Conservation (phyloP, 768 basidiomycete genomes). For the Macrolepiota dolichaula region DNA sequence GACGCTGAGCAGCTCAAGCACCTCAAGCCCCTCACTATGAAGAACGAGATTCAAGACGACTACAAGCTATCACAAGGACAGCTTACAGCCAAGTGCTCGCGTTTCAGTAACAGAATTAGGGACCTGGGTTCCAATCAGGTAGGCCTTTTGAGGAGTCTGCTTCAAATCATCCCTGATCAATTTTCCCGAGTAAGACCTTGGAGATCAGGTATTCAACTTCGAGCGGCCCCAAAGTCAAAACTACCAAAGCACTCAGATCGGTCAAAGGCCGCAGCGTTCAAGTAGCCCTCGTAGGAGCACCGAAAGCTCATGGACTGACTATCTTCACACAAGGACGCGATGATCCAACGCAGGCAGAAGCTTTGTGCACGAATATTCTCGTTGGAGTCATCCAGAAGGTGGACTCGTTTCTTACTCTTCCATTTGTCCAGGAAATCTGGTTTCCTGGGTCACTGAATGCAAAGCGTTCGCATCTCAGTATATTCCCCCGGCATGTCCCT, state of each 20-base stretch:
- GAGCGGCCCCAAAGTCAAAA: conserved; percentile 9
- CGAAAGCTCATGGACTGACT: conserved; percentile 23
- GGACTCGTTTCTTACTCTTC: conserved; percentile 25
- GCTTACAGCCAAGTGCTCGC: conserved; percentile 31
- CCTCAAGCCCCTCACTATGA: conserved; percentile 40
- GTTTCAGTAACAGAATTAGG: conserved; percentile 43
- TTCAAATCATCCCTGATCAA: neutral
- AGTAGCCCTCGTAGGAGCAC: conserved; percentile 25
- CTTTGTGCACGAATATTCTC: conserved; percentile 21
- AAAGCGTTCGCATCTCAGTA: conserved; percentile 12
- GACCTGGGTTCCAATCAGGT: conserved; percentile 24
- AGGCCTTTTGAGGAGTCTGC: neutral
- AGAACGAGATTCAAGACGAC: conserved; percentile 40
- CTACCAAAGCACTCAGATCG: conserved; percentile 20
- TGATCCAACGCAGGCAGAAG: conserved; percentile 45
- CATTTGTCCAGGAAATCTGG: conserved; percentile 34
- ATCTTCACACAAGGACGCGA: conserved; percentile 48
- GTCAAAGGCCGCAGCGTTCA: conserved; percentile 37
- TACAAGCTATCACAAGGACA: conserved; percentile 24
- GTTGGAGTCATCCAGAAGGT: conserved; percentile 24
- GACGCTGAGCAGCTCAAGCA: conserved; percentile 31
- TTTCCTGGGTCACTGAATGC: conserved; percentile 16
- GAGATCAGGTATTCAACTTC: neutral
- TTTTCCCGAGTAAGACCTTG: neutral
- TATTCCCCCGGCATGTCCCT: neutral